Base-by-base conservation (phyloP, 2,329 filamentous ascomycete species). In the Aureobasidium melanogenum region DNA sequence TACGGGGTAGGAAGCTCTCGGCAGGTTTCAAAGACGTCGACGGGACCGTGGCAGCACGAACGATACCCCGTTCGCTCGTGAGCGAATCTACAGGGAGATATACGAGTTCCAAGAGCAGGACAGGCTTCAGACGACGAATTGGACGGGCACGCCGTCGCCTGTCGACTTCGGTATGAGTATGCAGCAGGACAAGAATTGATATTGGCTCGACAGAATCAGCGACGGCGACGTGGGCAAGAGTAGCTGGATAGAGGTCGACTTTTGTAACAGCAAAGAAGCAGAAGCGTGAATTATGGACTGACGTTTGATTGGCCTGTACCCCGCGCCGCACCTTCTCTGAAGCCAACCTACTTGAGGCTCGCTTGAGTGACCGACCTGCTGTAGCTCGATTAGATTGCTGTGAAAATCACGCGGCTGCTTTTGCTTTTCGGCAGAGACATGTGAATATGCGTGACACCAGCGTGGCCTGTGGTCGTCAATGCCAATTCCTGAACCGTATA, bases 81-180 rank as follows among this genome's bases (percentile, higher is more conserved):
- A 58, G 54, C 54, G 54, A 58, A 26, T 58, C 34, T 38, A 47
- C 24, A n/a, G 24, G 24, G 17, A 15, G 41, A 34, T 36, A 47
- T 58, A 32, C 41, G 32, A 22, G 54, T 43, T 19, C 30, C 54
- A 47, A 26, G 32, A 24, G 30, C 41, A 28, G 22, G 54, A 24
- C 54, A 34, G 32, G 39, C 28, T 39, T 30, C 17, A 30, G 32
- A 36, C 43, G 55, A 48, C 43, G 34, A 59, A 34, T 48, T 36
- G 15, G 44, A 24, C 56, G 56, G 34, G 56, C 56, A 41, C 56
- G 56, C 56, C 56, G 56, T 59, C 56, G 56, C 56, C 56, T 39
- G 56, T 59, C 56, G 43, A 50, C 34, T 50, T 50, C 2, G 38
- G 14, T 26, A 30, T 22, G 19, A 28, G 10, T 36, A 52, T 60